Evolutionary conservation across 2,329 filamentous ascomycete species (phyloP), one percentile per base, ranked within the genome.

Genomic region (Corniculantispora saksenae): DNA sequence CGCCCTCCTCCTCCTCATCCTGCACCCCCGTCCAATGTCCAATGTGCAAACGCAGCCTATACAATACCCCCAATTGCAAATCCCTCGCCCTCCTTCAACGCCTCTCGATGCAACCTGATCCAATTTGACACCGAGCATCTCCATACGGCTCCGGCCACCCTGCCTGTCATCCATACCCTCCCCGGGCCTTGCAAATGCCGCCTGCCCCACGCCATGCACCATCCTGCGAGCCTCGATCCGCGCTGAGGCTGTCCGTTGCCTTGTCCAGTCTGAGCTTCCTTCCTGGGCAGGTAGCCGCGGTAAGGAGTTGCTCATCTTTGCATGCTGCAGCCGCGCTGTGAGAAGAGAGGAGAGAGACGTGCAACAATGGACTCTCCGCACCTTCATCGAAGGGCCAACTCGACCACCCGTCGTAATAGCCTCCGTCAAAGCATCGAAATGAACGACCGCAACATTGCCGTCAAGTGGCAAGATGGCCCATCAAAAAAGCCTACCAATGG

Each of bases 261-360:
- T 6, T 61, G 4, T 29, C 3, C 32, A 8, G 15, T 3, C 3
- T n/a, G 12, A 55, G 21, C 38, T 55, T 55, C 50, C 50, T 48
- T 35, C n/a, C 55, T 62, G 48, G 27, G 60, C 47, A 62, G n/a
- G 60, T 47, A 62, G 60, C 60, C 60, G 60, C 60, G 32, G 32
- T 32, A 32, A 32, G 10, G 32, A 32, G 32, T 10, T 32, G 32
- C 32, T 32, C 32, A 32, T 32, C 32, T 32, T 10, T 10, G 5
- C 32, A 32, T 6, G 32, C 32, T 10, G 32, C 10, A 55, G 40
- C 53, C 43, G 38, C 40, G 29, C n/a, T 63, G 19, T 25, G 21
- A 35, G 43, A n/a, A n/a, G n/a, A n/a, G n/a, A n/a, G n/a, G n/a
- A 45, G n/a, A 12, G 2, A 12, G 23, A 12, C 21, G n/a, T n/a